Evolutionary conservation across 257 asterid species (phyloP).

Genomic region (Fraxinus excelsior): DNA sequence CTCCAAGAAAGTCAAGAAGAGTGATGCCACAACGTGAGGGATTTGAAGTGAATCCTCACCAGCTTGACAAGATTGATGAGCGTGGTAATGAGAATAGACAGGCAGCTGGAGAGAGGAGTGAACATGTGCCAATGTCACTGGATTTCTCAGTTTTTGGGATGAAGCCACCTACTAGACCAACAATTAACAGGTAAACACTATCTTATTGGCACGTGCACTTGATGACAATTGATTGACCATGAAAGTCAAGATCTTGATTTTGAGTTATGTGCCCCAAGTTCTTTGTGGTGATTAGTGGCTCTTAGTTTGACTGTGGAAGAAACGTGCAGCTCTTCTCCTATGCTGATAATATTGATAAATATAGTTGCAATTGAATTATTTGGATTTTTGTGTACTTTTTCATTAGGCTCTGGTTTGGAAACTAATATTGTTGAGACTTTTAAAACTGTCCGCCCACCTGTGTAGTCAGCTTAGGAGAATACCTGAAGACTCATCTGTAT

Average conservation of each 20-base stretch:
- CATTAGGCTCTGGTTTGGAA: no score
- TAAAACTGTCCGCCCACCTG: no score
- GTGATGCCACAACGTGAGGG: constrained; percentile 91
- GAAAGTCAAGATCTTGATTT: constrained; percentile 20
- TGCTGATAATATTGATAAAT: not conserved
- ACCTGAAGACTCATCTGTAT: no score
- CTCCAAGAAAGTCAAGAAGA: constrained; percentile 94
- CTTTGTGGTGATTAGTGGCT: not conserved
- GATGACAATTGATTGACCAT: constrained; percentile 18
- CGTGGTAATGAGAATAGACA: constrained; percentile 62
- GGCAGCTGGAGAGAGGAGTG: constrained; percentile 70
- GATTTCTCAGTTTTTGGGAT: constrained; percentile 85
- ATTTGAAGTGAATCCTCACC: constrained; percentile 55
- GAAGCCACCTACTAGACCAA: constrained; percentile 86
- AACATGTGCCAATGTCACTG: constrained; percentile 79
- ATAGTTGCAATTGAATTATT: not conserved
- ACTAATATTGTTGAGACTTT: no score
- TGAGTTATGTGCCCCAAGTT: not conserved
- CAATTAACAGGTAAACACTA: constrained; percentile 74
- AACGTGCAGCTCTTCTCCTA: not conserved
- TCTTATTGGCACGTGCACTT: constrained; percentile 17
- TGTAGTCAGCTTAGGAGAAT: no score
- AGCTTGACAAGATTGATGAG: constrained; percentile 49
- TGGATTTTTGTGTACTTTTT: no score
- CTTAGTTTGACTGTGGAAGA: not conserved